phyloP scores from a whole-genome alignment of 805 yeast genomes.

The Teunomyces pallodes region DNA sequence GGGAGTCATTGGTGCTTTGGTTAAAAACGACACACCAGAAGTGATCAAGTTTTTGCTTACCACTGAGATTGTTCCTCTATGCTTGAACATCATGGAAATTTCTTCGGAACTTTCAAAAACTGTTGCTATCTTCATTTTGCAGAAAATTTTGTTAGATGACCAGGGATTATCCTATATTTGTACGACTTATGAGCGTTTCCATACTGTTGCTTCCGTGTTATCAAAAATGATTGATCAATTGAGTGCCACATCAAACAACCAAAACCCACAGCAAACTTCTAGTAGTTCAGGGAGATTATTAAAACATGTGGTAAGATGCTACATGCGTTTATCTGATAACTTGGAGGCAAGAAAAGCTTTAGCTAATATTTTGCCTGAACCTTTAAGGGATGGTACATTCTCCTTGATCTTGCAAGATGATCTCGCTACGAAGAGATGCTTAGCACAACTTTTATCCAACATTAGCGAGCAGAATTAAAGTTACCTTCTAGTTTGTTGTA shows the following conservation, averaged over 20 bases:
- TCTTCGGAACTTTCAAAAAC: slow-evolving; percentile 93
- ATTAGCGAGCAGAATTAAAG: slow-evolving; percentile 34
- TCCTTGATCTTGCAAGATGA: slow-evolving; percentile 78
- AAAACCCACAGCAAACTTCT: slow-evolving; percentile 29
- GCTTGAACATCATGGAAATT: slow-evolving; percentile 91
- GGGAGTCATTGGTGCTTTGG: slow-evolving; percentile 96
- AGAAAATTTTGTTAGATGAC: slow-evolving; percentile 88
- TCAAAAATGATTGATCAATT: slow-evolving; percentile 87
- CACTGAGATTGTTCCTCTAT: slow-evolving; percentile 95
- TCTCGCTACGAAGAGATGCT: slow-evolving; percentile 79
- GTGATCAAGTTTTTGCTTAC: slow-evolving; percentile 87
- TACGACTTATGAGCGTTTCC: slow-evolving; percentile 91
- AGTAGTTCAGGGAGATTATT: slow-evolving; percentile 72
- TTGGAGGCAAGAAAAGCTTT: slow-evolving; percentile 86
- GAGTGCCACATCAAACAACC: slow-evolving; percentile 48
- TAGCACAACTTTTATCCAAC: slow-evolving; percentile 76
- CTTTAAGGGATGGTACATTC: slow-evolving; percentile 85
- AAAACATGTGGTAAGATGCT: slow-evolving; percentile 93
- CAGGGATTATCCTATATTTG: slow-evolving; percentile 89
- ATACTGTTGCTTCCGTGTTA: slow-evolving; percentile 87
- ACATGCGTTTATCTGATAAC: slow-evolving; percentile 85
- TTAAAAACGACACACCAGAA: slow-evolving; percentile 92
- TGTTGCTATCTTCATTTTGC: slow-evolving; percentile 94
- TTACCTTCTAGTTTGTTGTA: not conserved
- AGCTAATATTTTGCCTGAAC: slow-evolving; percentile 79